Evolutionary conservation across 805 yeast genomes (phyloP).

Genomic region (Starmerella sirachaensis): DNA sequence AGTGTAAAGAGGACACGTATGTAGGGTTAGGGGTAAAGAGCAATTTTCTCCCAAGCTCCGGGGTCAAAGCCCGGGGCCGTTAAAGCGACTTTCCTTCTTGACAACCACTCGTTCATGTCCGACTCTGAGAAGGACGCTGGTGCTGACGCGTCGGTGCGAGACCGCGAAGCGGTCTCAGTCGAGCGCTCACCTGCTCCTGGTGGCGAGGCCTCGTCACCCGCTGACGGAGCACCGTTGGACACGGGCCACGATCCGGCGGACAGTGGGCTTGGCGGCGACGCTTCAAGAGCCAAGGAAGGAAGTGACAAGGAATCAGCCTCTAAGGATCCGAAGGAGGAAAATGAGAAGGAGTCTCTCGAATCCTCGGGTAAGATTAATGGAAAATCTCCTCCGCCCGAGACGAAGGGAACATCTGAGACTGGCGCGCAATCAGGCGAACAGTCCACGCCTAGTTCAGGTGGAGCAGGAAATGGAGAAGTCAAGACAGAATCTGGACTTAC

Average conservation of each 20-base stretch:
- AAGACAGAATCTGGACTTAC: slow-evolving; percentile 11
- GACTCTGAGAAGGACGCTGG: slow-evolving; percentile 4
- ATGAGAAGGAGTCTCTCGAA: too few species aligned
- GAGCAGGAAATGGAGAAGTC: slow-evolving; percentile 1
- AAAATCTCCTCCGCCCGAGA: too few species aligned
- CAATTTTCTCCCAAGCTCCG: slow-evolving; percentile 13
- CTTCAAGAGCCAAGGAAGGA: background rate
- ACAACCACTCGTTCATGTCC: slow-evolving; percentile 9
- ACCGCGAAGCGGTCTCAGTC: too few species aligned
- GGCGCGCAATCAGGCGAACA: too few species aligned
- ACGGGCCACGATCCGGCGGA: too few species aligned
- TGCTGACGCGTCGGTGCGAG: slow-evolving; percentile 11
- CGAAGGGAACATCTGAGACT: too few species aligned
- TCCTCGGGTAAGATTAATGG: too few species aligned
- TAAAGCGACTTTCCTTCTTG: slow-evolving; percentile 15
- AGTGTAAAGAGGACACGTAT: slow-evolving; percentile 15
- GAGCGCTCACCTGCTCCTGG: too few species aligned
- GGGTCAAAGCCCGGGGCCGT: slow-evolving; percentile 19
- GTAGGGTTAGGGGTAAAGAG: slow-evolving; percentile 17
- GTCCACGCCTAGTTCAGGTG: too few species aligned
- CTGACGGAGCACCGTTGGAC: slow-evolving; percentile 2
- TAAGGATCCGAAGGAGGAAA: slow-evolving; percentile 2
- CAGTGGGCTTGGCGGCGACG: too few species aligned
- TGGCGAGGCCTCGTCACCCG: background rate
- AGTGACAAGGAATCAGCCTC: background rate